Evolutionary conservation across 2,329 filamentous ascomycete genomes (phyloP).

Genomic region (Rhinocladiella similis): DNA sequence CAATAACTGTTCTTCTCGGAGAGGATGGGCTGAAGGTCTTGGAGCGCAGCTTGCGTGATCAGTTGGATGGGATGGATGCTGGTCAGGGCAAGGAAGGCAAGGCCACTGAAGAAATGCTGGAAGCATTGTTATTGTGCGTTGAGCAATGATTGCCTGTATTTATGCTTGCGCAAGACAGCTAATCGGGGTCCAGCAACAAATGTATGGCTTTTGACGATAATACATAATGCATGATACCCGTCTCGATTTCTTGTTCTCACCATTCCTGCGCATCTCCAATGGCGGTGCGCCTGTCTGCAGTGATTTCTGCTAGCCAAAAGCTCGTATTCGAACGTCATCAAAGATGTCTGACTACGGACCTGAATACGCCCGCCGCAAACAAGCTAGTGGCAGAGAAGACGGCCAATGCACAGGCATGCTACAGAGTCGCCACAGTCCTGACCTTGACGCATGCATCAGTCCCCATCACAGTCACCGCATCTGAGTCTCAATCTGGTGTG

Average conservation of each 20-base stretch:
- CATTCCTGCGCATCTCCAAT: neutral
- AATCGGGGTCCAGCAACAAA: conserved; percentile 2
- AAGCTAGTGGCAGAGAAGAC: neutral
- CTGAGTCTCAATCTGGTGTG: neutral
- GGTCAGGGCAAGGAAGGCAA: conserved; percentile 55
- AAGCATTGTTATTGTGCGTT: conserved; percentile 56
- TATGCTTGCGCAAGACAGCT: conserved; percentile 4
- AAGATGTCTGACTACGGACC: no score
- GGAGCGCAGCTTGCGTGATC: conserved; percentile 67
- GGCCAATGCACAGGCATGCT: no score
- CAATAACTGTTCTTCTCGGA: conserved; percentile 63
- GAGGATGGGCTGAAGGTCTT: conserved; percentile 64
- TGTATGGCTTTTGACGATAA: conserved; percentile 8
- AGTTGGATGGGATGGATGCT: conserved; percentile 60
- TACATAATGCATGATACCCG: conserved; percentile 14
- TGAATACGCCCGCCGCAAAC: neutral
- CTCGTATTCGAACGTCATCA: no score
- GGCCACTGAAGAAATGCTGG: conserved; percentile 64
- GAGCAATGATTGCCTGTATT: conserved; percentile 17
- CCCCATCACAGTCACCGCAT: no score
- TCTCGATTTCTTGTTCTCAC: neutral
- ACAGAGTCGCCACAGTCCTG: neutral
- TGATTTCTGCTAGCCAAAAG: no score
- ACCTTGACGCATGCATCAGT: neutral
- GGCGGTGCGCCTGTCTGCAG: no score